Evolutionary conservation across 2,329 filamentous ascomycete genomes (phyloP), one percentile per base, ranked within the genome.

Genomic region (Colletotrichum sp.): DNA sequence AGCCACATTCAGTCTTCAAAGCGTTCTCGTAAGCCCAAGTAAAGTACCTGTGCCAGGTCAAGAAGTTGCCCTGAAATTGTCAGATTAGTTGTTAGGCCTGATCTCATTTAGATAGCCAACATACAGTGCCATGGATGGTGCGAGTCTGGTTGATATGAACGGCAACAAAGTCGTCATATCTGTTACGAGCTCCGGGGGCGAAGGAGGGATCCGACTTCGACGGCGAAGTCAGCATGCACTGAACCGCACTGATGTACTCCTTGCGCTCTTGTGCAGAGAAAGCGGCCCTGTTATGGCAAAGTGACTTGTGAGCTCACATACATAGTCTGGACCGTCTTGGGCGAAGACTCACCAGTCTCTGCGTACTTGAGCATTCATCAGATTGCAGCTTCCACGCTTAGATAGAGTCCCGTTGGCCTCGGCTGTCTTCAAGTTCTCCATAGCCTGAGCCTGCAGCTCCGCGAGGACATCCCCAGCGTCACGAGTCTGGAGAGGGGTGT

Each of bases 221-320:
- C 28, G 78, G 75, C 6, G 70, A 59, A 28, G 65, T 71, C 67
- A 67, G 49, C 28, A 79, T 44, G 30, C 77, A 78, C 44, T 78
- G 73, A 30, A 78, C 76, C 10, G 77, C 76, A 18, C 64, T 64
- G 71, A 78, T 78, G 66, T 76, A 78, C 7, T 71, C 71, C 69
- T 78, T 76, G 26, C 73, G 73, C 68, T 78, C 76, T 21, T 78
- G 76, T 12, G 77, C 79, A 44, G 78, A 80, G 57, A 78, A 75
- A 32, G 79, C 79, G 13, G 79, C 76, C 63, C 78, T 82, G 18
- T 62, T 68, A 9, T 77, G 3, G 5, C 30, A 34, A 30, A 3
- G 15, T 32, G 2, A 24, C 18, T 12, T 18, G 21, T 64, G 1
- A 60, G 57, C 26, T 28, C 10, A 30, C 15, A n/a, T 13, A 5